A percentile compares a stretch with the other conserved stretches of the same genome.
These are phyloP conservation scores for Fusarium avenaceum DNA, from an alignment of 2,329 filamentous ascomycete genomes.

Conservation along the genomic window DNA sequence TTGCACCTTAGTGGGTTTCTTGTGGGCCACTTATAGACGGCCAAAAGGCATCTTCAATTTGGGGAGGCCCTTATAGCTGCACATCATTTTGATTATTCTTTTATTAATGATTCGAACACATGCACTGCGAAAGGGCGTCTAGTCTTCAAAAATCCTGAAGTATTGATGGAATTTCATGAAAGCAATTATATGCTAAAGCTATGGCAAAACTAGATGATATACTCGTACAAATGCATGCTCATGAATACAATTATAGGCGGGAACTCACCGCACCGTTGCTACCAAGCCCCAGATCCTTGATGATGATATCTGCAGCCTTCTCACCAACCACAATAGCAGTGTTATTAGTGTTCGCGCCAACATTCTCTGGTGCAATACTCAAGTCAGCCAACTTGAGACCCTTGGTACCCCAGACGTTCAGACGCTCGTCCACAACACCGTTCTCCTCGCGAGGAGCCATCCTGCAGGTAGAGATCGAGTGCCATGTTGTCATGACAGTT, in stretches of 20 bases:
- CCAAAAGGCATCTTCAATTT: no score
- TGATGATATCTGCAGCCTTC: constrained; percentile 59
- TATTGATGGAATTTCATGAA: background rate
- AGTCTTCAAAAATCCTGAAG: no score
- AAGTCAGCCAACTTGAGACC: constrained; percentile 59
- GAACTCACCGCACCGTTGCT: background rate
- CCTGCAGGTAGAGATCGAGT: constrained; percentile 61
- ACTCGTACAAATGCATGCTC: background rate
- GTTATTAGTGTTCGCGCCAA: constrained; percentile 64
- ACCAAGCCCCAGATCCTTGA: constrained; percentile 52
- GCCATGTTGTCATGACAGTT: constrained; percentile 60
- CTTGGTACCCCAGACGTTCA: constrained; percentile 60
- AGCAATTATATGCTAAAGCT: background rate
- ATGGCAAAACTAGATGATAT: background rate
- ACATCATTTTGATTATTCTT: no score
- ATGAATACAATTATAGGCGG: background rate
- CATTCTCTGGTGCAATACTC: constrained; percentile 56
- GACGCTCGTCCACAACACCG: constrained; percentile 55
- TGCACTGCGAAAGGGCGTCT: no score
- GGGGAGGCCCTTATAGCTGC: no score
- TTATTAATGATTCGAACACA: no score
- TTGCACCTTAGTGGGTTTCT: background rate
- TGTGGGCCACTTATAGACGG: no score
- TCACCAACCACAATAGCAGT: constrained; percentile 64
- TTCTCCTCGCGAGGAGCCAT: constrained; percentile 58